A percentile compares a stretch with the other conserved stretches of the same genome.
phyloP scores from a whole-genome alignment of 305 asterid species.

The Fraxinus xanthoxyloides region DNA sequence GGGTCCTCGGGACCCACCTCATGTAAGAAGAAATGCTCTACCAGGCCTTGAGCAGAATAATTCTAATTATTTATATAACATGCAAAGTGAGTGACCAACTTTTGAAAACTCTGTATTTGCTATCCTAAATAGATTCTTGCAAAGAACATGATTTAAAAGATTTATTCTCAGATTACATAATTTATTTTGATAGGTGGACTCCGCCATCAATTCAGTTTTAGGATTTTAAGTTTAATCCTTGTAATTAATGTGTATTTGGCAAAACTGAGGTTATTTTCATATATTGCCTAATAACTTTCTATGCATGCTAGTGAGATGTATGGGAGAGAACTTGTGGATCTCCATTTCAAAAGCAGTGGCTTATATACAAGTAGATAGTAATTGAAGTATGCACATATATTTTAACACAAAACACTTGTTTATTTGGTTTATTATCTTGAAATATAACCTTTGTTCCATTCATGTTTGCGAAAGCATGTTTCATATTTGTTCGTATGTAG shows the following conservation, averaged over 20 bases:
- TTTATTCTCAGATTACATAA: background rate
- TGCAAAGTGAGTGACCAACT: conserved; percentile 13
- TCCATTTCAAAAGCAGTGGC: conserved; percentile 96
- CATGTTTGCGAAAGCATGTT: too few relatives aligned
- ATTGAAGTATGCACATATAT: background rate
- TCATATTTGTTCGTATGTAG: too few relatives aligned
- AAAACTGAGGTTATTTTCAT: conserved; percentile 24
- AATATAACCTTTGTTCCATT: too few relatives aligned
- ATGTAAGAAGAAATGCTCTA: too few relatives aligned
- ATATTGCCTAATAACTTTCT: conserved; percentile 29
- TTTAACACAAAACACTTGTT: too few relatives aligned
- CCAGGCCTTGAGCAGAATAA: too few relatives aligned
- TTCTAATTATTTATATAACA: conserved; percentile 10
- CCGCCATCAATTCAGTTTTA: conserved; percentile 1
- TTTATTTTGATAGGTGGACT: conserved; percentile 3
- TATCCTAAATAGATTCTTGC: background rate
- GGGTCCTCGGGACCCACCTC: too few relatives aligned
- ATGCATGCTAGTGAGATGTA: conserved; percentile 69
- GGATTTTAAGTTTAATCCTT: conserved; percentile 10
- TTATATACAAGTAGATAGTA: conserved; percentile 67
- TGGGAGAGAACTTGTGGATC: conserved; percentile 87
- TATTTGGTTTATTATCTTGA: too few relatives aligned
- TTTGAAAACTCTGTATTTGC: background rate
- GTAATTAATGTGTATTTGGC: conserved; percentile 19
- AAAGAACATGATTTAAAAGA: background rate